Base-by-base conservation (phyloP, 345 rosid species). In the Microthlaspi erraticum region DNA sequence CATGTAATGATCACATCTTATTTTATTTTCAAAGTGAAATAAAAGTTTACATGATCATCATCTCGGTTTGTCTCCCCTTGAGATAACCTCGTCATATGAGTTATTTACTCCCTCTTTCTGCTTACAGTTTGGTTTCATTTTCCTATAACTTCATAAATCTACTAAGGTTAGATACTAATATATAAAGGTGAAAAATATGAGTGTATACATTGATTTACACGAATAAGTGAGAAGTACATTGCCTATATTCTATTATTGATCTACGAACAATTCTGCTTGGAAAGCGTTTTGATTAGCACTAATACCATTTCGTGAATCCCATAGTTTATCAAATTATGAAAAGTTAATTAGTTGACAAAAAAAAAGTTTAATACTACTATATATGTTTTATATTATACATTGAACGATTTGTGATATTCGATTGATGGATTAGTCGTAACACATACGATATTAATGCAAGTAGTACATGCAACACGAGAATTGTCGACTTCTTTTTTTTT, bases 11-110 rank as follows among this genome's bases (percentile, higher is more conserved):
- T 42, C 50, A 37, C 44, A 55, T 0, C 3, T 31, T 26, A 36
- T 42, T 63, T 34, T 38, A n/a, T 64, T 2, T 26, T 17, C 16
- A 17, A 54, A 63, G 26, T 33, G 10, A 62, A 53, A 55, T 57
- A 42, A 62, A 71, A 72, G 63, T 61, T 72, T 6, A 23, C 2
- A 41, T 63, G 38, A 51, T 52, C 75, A 61, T 53, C 75, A 53
- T 71, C 46, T 43, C 19, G 5, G 23, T 53, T 23, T 72, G 76
- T 64, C 64, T 46, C 57, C 50, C 41, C 2, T 54, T 53, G 69
- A 20, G 19, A 52, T 54, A 54, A 36, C 57, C 14, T 58, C 13
- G 23, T 2, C 8, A 19, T 13, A 10, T 11, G 18, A 70, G n/a
- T 34, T 37, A 49, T 9, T 45, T 42, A 5, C 10, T 36, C 18